These are phyloP conservation scores for Cyberlindnera lachancei DNA, from an alignment of 805 yeast genomes.

Conservation along the genomic window DNA sequence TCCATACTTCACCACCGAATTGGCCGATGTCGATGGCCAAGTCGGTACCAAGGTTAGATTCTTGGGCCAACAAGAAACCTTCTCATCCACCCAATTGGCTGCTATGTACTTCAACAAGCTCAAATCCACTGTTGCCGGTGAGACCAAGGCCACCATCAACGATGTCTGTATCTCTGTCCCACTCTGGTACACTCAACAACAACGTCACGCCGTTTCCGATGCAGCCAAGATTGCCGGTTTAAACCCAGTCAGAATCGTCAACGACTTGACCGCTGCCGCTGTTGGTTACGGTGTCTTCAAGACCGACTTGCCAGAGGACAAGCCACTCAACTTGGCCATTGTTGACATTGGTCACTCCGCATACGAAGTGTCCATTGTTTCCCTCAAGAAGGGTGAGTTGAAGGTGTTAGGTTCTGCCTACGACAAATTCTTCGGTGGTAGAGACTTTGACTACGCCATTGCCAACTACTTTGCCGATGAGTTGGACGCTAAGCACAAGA, in stretches of 20 bases:
- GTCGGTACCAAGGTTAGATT: slow-evolving; percentile 83
- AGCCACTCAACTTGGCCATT: slow-evolving; percentile 83
- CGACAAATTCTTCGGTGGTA: slow-evolving; percentile 97
- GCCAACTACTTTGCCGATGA: slow-evolving; percentile 93
- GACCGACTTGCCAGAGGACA: slow-evolving; percentile 91
- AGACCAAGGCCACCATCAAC: slow-evolving; percentile 67
- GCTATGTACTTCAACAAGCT: slow-evolving; percentile 94
- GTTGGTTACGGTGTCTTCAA: slow-evolving; percentile 99
- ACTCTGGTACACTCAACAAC: slow-evolving; percentile 93
- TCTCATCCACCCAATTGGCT: slow-evolving; percentile 82
- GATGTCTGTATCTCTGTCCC: slow-evolving; percentile 96
- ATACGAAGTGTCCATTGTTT: slow-evolving; percentile 81
- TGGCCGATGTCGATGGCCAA: slow-evolving; percentile 67
- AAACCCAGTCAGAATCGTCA: slow-evolving; percentile 96
- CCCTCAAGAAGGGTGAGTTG: slow-evolving; percentile 94
- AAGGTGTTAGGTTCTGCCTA: slow-evolving; percentile 87
- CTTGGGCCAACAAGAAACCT: slow-evolving; percentile 69
- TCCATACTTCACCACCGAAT: slow-evolving; percentile 63
- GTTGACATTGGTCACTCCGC: slow-evolving; percentile 97
- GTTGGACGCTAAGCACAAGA: slow-evolving; percentile 86
- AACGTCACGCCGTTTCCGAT: slow-evolving; percentile 93
- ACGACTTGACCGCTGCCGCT: slow-evolving; percentile 98
- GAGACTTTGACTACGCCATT: slow-evolving; percentile 90
- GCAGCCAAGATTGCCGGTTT: slow-evolving; percentile 94
- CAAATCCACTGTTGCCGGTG: slow-evolving; percentile 70